Evolutionary conservation across 176 grass and related monocot species (phyloP).

Genomic region (Coix lacrymajobi): DNA sequence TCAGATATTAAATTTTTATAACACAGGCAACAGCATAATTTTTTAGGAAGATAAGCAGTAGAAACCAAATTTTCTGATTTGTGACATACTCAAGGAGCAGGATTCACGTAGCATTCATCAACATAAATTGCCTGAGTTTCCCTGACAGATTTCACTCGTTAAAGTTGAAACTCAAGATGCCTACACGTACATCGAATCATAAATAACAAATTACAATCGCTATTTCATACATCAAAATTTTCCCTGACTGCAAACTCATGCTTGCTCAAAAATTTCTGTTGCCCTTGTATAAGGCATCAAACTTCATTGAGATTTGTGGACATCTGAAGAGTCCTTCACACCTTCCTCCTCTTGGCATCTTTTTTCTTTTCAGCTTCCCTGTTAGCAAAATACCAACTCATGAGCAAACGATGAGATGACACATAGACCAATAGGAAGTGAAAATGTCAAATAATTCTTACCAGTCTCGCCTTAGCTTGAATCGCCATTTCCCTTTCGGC

Average conservation of each 20-base stretch:
- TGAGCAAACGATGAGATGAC: not conserved
- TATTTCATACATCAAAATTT: slow-evolving; percentile 28
- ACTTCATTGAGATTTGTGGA: slow-evolving; percentile 1
- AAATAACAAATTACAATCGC: slow-evolving; percentile 8
- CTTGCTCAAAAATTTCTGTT: not conserved
- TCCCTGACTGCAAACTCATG: not conserved
- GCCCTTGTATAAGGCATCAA: slow-evolving; percentile 6
- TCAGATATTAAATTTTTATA: no score
- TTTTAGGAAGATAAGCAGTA: not conserved
- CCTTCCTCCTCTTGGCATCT: slow-evolving; percentile 48
- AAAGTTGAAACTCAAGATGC: not conserved
- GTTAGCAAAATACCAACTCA: not conserved
- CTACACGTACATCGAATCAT: not conserved
- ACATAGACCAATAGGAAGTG: not conserved
- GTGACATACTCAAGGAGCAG: not conserved
- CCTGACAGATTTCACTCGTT: not conserved
- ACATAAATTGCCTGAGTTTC: not conserved
- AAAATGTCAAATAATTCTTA: not conserved
- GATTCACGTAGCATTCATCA: not conserved
- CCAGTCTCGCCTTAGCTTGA: slow-evolving; percentile 57
- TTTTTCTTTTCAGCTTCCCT: slow-evolving; percentile 52
- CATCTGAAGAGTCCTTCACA: not conserved
- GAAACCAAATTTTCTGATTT: not conserved
- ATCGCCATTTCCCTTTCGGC: slow-evolving; percentile 33
- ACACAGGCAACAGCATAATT: no score